phyloP scores from a whole-genome alignment of 371 early-diverging fungal genomes.

The Mucor plumbeus region DNA sequence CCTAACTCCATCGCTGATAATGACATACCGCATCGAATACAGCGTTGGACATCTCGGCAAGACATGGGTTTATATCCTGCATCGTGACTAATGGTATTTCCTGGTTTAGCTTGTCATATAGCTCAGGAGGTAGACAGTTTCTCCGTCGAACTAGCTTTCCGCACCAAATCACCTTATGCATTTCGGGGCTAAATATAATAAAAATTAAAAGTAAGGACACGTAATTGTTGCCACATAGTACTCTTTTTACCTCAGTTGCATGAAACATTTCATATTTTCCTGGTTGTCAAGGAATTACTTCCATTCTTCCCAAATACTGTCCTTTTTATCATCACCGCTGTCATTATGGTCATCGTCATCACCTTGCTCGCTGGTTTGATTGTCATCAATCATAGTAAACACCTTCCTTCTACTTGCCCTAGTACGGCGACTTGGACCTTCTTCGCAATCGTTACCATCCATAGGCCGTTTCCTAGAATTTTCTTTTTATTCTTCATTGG shows the following conservation, averaged over 20 bases:
- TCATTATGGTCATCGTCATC: constrained; percentile 22
- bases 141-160: constrained; percentile 27
- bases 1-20: no score
- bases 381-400: no score
- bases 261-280: constrained; percentile 21
- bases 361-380: constrained; percentile 23
- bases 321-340: constrained; percentile 21
- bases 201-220: no score
- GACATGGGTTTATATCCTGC: constrained; percentile 30
- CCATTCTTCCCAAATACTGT: constrained; percentile 29
- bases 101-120: constrained; percentile 33
- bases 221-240: constrained; percentile 22
- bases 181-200: constrained; percentile 26
- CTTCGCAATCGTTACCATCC: constrained; percentile 19
- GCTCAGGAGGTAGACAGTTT: constrained; percentile 24
- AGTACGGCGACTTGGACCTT: constrained; percentile 17
- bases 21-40: constrained; percentile 31
- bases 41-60: constrained; percentile 26
- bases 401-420: constrained; percentile 27
- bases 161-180: constrained; percentile 25
- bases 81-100: constrained; percentile 24
- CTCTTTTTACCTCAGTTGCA: constrained; percentile 28
- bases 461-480: constrained; percentile 18
- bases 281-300: constrained; percentile 24
- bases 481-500: constrained; percentile 20